Conservation (phyloP, 305 asterid species). For the Nicotiana rustica region DNA sequence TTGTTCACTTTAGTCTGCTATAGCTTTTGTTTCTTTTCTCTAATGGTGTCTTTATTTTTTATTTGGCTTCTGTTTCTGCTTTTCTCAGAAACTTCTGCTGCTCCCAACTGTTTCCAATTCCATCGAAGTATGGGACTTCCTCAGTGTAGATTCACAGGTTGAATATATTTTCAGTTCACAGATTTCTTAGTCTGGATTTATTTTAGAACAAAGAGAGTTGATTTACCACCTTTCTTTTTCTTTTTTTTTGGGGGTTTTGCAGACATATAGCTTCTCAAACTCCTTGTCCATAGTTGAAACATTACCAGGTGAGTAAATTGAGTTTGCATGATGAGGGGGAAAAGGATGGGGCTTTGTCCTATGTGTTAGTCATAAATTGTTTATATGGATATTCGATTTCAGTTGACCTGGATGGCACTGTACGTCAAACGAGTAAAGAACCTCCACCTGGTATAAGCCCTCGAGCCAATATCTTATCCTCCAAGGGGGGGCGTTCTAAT, state of each 20-base stretch:
- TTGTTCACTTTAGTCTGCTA: constrained; percentile 19
- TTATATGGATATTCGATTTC: constrained; percentile 44
- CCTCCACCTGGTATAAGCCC: constrained; percentile 45
- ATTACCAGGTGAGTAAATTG: constrained; percentile 66
- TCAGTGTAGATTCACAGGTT: constrained; percentile 98
- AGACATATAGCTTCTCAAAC: constrained; percentile 88
- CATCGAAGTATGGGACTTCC: constrained; percentile 98
- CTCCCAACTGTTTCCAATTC: constrained; percentile 88
- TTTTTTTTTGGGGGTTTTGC: constrained; percentile 41
- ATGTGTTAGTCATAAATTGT: constrained; percentile 15
- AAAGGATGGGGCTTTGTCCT: not conserved
- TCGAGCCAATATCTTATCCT: constrained; percentile 29
- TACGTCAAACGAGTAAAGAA: constrained; percentile 56
- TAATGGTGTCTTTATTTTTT: not conserved
- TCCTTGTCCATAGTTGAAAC: constrained; percentile 87
- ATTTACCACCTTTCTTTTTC: constrained; percentile 17
- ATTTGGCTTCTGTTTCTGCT: constrained; percentile 37
- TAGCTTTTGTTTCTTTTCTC: not conserved
- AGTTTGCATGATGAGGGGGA: constrained; percentile 1
- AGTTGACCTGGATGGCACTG: constrained; percentile 60
- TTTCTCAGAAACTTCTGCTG: constrained; percentile 82
- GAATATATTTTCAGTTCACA: constrained; percentile 27
- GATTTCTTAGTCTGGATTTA: constrained; percentile 33
- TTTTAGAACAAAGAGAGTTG: constrained; percentile 70
- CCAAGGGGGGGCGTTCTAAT: too few species aligned